Percentiles rank a stretch among this genome's conserved stretches.
These are phyloP conservation scores for Crithidia acanthocephali DNA, from an alignment of 208 protist species.

Conservation along the genomic window DNA sequence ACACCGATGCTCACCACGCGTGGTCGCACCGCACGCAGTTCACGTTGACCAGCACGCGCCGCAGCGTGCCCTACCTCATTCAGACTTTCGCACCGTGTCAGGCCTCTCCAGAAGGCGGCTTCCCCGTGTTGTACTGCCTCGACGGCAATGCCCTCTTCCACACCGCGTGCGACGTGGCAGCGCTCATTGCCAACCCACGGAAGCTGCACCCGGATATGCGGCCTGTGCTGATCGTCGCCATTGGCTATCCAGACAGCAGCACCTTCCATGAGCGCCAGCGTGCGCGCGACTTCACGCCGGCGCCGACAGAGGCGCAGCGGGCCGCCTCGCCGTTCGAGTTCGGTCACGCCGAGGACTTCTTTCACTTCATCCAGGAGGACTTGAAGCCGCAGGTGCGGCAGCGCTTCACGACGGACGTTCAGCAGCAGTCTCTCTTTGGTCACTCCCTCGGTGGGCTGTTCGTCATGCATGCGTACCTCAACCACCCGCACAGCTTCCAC, in stretches of 20 bases:
- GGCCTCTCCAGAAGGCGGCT: constrained; percentile 13
- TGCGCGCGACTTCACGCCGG: constrained; percentile 22
- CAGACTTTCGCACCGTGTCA: constrained; percentile 15
- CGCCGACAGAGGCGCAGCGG: constrained; percentile 13
- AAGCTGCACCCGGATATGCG: constrained; percentile 20
- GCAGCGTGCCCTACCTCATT: constrained; percentile 3
- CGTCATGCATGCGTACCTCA: constrained; percentile 16
- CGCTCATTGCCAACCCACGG: constrained; percentile 19
- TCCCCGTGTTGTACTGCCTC: constrained; percentile 19
- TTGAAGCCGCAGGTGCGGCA: constrained; percentile 8
- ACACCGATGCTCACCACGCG: background rate
- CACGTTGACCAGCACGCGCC: background rate
- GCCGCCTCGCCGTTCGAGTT: background rate
- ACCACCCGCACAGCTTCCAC: constrained; percentile 18
- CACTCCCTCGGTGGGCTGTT: constrained; percentile 24
- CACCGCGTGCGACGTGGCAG: constrained; percentile 11
- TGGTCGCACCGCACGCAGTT: constrained; percentile 8
- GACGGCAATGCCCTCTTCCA: constrained; percentile 23
- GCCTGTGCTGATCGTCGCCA: constrained; percentile 13
- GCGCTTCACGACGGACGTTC: constrained; percentile 9
- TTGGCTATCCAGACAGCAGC: constrained; percentile 10
- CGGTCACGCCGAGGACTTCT: constrained; percentile 7
- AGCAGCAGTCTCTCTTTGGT: constrained; percentile 17
- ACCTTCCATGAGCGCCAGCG: constrained; percentile 19
- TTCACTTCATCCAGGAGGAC: constrained; percentile 13